Evolutionary conservation across 106 monocot species (phyloP), one percentile per base, ranked within the genome.

Genomic region (Allium fistulosum): DNA sequence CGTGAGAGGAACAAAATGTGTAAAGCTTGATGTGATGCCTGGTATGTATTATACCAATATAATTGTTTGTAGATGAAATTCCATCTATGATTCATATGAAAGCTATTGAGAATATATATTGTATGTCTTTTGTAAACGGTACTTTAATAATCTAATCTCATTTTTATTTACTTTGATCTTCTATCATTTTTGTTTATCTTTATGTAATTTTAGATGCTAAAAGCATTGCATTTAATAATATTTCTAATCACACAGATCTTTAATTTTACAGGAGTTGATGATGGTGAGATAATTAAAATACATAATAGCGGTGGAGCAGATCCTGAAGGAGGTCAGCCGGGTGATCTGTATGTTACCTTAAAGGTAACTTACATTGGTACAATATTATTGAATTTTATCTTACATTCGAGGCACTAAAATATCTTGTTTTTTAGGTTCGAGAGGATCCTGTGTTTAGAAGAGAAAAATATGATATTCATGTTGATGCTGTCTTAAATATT

Each of bases 381-480:
- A 53, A 67, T 51, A 7, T 1, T 12, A 26, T 27, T 15, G 18
- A 9, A 37, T 37, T 37, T 37, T 1, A 37, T 2, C 2, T 37
- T 37, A 4, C 37, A 5, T 5, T 37, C 5, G 37, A 37, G 5
- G 37, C 37, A 37, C 37, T 37, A 37, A 37, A 37, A 37, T 37
- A 37, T 13, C 51, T 52, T 13, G 0, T 13, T 52, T 52, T 53
- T 15, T 58, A 99, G 99, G 90, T 99, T 47, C 78, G 77, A 51
- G 85, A 93, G 73, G 99, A 99, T 67, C 90, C 99, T 48, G 87
- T 90, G 51, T 99, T 99, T 28, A 67, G 93, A 22, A 87, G 99
- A 76, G 99, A 99, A 17, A 93, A 90, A 28, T 37, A 84, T 67
- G 83, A 99, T 81, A 84, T 99, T 48, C 90, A 99, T 70, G 90